phyloP scores from a whole-genome alignment of 2,329 filamentous ascomycete genomes.

The Clonostachys sp. region DNA sequence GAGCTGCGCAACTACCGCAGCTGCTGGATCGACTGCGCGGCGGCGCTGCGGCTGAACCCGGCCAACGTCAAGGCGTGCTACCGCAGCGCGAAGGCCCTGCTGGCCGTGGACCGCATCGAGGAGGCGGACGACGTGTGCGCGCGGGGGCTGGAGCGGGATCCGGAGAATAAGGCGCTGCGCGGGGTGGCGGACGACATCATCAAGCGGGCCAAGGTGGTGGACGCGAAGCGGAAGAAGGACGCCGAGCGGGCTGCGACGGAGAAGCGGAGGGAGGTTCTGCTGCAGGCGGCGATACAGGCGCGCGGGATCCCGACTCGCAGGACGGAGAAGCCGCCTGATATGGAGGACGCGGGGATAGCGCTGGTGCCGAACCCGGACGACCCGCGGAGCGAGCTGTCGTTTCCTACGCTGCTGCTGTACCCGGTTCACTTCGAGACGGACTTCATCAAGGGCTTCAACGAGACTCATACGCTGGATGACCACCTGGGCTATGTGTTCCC shows the following conservation, averaged over 20 bases:
- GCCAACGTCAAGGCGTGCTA: constrained; percentile 88
- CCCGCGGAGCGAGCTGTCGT: constrained; percentile 63
- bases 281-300: constrained; percentile 62
- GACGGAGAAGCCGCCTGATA: constrained; percentile 72
- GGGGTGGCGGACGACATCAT: constrained; percentile 59
- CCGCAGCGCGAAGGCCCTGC: constrained; percentile 72
- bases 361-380: constrained; percentile 72
- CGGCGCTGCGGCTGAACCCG: constrained; percentile 73
- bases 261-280: constrained; percentile 52
- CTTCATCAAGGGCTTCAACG: constrained; percentile 83
- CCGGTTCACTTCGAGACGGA: constrained; percentile 78
- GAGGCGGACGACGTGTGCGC: constrained; percentile 79
- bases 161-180: constrained; percentile 62
- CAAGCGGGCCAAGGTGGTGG: constrained; percentile 48
- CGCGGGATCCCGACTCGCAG: constrained; percentile 65
- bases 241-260: constrained; percentile 48
- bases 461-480: constrained; percentile 69
- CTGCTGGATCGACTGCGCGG: constrained; percentile 79
- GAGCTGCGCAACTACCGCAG: constrained; percentile 84
- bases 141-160: constrained; percentile 69
- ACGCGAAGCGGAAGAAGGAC: constrained; percentile 50
- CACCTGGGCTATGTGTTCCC: constrained; percentile 86
- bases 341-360: constrained; percentile 74
- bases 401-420: constrained; percentile 83
- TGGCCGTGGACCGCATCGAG: constrained; percentile 70